Evolutionary conservation across 2,329 filamentous ascomycete species (phyloP).

Genomic region (Chrysoporthe puriensis): DNA sequence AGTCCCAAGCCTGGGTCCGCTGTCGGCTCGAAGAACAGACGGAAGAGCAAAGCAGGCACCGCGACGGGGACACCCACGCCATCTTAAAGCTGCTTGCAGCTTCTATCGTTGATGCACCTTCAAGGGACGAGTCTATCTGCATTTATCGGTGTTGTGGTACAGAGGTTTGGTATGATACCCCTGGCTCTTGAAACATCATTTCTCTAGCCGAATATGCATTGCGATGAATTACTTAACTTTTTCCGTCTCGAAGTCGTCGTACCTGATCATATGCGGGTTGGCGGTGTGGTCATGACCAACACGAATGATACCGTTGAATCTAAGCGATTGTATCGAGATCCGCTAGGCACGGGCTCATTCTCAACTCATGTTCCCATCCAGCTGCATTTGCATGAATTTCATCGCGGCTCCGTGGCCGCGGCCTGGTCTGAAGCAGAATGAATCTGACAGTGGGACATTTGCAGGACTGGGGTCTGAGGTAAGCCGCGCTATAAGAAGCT

Average conservation of each 20-base stretch:
- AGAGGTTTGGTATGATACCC: slow-evolving; percentile 11
- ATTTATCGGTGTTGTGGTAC: slow-evolving; percentile 14
- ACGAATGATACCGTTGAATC: not conserved
- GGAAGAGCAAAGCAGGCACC: slow-evolving; percentile 49
- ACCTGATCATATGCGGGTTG: not conserved
- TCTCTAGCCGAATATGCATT: not conserved
- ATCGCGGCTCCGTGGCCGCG: not conserved
- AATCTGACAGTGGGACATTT: not conserved
- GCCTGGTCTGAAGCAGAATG: not conserved
- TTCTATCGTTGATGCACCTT: not conserved
- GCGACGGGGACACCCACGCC: slow-evolving; percentile 32
- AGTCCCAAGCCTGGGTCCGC: slow-evolving; percentile 44
- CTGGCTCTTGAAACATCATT: not conserved
- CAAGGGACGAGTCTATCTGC: not conserved
- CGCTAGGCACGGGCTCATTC: not conserved
- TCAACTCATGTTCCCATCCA: not conserved
- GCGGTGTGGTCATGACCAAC: not conserved
- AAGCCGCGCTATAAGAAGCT: not conserved
- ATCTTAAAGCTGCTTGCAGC: slow-evolving; percentile 29
- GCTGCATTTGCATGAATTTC: not conserved
- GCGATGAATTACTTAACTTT: not conserved
- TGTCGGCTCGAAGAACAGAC: slow-evolving; percentile 47
- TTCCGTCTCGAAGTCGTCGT: not conserved
- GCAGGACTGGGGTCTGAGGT: not conserved
- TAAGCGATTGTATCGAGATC: not conserved